A percentile compares a stretch with the other conserved stretches of the same genome.
These are phyloP conservation scores for Rhizopus delemar DNA, from an alignment of 371 early-diverging fungal species.

Conservation along the genomic window DNA sequence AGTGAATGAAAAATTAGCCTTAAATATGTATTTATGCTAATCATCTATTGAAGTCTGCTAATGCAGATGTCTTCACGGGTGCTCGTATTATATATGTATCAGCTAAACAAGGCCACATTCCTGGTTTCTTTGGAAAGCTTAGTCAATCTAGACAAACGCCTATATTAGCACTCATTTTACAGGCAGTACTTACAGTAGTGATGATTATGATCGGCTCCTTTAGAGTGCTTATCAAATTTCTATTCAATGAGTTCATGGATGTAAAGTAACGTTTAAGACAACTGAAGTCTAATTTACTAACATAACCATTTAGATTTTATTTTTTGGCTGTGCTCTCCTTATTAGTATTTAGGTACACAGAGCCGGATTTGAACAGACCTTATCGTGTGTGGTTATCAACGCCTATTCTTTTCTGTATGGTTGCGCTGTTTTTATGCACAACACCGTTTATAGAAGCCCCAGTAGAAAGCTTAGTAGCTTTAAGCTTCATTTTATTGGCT, in stretches of 20 bases:
- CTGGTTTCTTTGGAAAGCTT: constrained; percentile 67
- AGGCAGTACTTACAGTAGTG: constrained; percentile 61
- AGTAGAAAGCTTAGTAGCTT: constrained; percentile 51
- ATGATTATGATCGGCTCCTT: constrained; percentile 72
- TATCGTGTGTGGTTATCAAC: constrained; percentile 64
- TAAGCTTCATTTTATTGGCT: constrained; percentile 43
- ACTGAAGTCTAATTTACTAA: not conserved
- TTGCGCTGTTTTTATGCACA: constrained; percentile 61
- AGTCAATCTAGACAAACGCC: constrained; percentile 67
- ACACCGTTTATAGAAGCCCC: constrained; percentile 68
- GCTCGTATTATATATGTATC: constrained; percentile 74
- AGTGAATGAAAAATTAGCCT: constrained; percentile 6
- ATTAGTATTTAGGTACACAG: constrained; percentile 58
- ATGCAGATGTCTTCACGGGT: constrained; percentile 75
- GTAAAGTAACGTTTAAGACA: constrained; percentile 27
- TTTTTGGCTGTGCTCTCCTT: constrained; percentile 58
- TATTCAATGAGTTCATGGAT: constrained; percentile 77
- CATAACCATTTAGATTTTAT: constrained; percentile 31
- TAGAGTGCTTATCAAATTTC: constrained; percentile 71
- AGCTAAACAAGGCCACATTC: constrained; percentile 71
- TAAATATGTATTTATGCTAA: not conserved
- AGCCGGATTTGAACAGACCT: constrained; percentile 64
- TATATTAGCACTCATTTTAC: constrained; percentile 64
- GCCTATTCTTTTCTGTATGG: constrained; percentile 58
- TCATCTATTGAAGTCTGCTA: constrained; percentile 55